Evolutionary conservation across 331 rosid genomes (phyloP).

Genomic region (Acacia concinna): DNA sequence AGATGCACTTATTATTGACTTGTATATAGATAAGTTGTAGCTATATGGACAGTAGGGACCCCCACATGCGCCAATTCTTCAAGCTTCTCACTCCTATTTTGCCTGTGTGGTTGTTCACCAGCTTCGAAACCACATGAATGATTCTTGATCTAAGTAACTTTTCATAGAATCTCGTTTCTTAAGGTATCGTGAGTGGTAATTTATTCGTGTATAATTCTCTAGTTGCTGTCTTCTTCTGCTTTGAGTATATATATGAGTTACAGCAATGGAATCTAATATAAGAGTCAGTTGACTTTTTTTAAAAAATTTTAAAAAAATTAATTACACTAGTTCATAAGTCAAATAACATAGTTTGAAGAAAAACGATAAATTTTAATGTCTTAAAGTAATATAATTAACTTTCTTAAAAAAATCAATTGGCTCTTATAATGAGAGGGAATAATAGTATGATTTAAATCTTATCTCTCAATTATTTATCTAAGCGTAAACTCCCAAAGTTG

Average conservation of each 20-base stretch:
- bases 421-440: too few relatives aligned
- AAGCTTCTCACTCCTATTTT: neutral
- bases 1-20: conserved; percentile 1
- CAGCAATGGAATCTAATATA: neutral
- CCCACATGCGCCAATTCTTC: neutral
- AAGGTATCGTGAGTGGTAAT: too few relatives aligned
- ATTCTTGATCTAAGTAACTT: neutral
- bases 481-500: neutral
- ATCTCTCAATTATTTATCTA: neutral
- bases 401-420: too few relatives aligned
- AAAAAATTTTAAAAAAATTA: too few relatives aligned
- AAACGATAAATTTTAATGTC: too few relatives aligned
- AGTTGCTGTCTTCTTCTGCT: neutral
- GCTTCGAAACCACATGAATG: neutral
- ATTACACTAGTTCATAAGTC: too few relatives aligned
- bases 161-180: neutral
- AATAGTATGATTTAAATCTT: neutral
- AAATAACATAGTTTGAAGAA: too few relatives aligned
- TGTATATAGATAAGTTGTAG: neutral
- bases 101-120: conserved; percentile 15
- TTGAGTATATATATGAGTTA: neutral
- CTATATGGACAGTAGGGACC: neutral
- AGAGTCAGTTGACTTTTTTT: too few relatives aligned
- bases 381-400: too few relatives aligned
- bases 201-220: neutral